Conservation (phyloP, 208 protist species). For the Strigomonas oncopelti region DNA sequence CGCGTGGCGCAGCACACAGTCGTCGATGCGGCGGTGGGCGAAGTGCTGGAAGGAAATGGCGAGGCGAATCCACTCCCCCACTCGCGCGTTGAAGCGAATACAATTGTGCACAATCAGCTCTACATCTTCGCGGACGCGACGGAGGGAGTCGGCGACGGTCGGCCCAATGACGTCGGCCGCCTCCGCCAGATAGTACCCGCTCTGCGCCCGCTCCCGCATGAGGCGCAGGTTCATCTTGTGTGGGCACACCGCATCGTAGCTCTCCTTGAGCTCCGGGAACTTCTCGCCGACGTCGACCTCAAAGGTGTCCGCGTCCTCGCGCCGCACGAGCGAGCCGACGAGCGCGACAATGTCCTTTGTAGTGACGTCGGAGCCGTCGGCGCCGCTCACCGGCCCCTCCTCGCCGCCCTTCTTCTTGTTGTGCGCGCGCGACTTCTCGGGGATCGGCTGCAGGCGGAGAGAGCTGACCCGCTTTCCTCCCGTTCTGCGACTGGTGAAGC, state of each 20-base stretch:
- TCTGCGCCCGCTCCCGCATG: conserved; percentile 54
- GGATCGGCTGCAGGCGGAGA: conserved; percentile 28
- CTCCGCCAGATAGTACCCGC: conserved; percentile 48
- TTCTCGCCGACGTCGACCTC: conserved; percentile 66
- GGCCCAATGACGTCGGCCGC: conserved; percentile 27
- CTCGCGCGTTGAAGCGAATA: conserved; percentile 72
- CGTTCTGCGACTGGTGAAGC: conserved; percentile 49
- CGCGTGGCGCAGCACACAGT: conserved; percentile 64
- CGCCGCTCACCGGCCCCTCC: not conserved
- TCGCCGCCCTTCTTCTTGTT: not conserved
- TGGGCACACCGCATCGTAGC: conserved; percentile 69
- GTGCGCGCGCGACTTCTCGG: not conserved
- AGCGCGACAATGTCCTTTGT: conserved; percentile 44
- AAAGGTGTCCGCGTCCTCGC: conserved; percentile 75
- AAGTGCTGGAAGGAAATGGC: conserved; percentile 64
- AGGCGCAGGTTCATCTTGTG: conserved; percentile 73
- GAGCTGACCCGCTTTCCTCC: conserved; percentile 62
- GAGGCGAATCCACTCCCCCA: conserved; percentile 58
- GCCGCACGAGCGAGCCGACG: conserved; percentile 53
- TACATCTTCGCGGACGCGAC: conserved; percentile 60
- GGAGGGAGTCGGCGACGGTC: conserved; percentile 64
- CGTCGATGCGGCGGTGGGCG: conserved; percentile 76
- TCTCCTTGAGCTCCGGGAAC: conserved; percentile 66
- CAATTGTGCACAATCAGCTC: conserved; percentile 85
- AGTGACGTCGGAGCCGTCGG: conserved; percentile 2